Conservation (phyloP, 371 early-diverging fungal species). For the Phascolomyces articulosus region DNA sequence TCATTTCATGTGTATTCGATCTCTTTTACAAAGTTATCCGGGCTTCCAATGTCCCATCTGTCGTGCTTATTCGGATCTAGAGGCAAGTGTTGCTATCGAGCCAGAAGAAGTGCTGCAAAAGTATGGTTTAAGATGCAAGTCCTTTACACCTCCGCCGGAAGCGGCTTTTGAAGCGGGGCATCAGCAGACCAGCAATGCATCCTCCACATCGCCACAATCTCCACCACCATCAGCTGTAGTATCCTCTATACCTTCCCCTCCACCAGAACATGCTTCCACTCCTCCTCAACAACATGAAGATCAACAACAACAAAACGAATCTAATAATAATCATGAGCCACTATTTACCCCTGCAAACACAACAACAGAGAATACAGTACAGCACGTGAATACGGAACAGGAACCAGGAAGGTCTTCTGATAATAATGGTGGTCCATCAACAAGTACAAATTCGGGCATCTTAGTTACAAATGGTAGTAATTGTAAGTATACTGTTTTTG, state of each 20-base stretch:
- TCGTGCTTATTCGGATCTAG: slow-evolving; percentile 92
- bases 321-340: not conserved
- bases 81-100: slow-evolving; percentile 74
- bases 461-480: not conserved
- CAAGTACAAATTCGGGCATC: slow-evolving; percentile 5
- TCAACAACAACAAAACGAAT: not conserved
- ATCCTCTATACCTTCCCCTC: not conserved
- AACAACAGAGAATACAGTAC: not conserved
- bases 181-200: not conserved
- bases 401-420: slow-evolving; percentile 8
- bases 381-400: slow-evolving; percentile 1
- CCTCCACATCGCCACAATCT: not conserved
- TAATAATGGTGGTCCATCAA: not conserved
- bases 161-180: slow-evolving; percentile 12
- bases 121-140: slow-evolving; percentile 22
- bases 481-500: not conserved
- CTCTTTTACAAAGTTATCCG: slow-evolving; percentile 71
- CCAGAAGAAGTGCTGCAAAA: slow-evolving; percentile 34
- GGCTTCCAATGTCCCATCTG: slow-evolving; percentile 96
- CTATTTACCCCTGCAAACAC: slow-evolving; percentile 1
- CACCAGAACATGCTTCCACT: not conserved
- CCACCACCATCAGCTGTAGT: not conserved
- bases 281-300: not conserved
- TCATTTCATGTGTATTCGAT: slow-evolving; percentile 93
- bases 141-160: slow-evolving; percentile 20